Evolutionary conservation across 148 eudicot genomes (phyloP).

Genomic region (Pouteria glomerata): DNA sequence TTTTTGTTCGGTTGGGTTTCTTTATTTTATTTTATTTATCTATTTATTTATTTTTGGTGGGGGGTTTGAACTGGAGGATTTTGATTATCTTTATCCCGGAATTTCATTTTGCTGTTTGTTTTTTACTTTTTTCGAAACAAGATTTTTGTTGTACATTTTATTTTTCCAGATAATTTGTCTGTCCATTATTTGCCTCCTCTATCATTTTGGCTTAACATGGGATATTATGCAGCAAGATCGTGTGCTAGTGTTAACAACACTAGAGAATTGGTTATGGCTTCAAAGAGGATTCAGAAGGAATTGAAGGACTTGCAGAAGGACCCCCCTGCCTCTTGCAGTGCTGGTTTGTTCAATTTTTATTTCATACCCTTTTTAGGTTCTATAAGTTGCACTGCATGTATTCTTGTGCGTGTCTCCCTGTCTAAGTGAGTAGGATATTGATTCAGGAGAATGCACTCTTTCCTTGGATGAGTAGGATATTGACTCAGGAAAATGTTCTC

Average conservation of each 20-base stretch:
- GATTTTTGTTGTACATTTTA: too few relatives aligned
- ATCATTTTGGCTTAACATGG: background rate
- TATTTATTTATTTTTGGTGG: too few relatives aligned
- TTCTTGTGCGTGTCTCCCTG: background rate
- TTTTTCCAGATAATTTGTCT: background rate
- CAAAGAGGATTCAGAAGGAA: constrained; percentile 46
- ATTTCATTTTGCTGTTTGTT: too few relatives aligned
- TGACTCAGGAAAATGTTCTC: too few relatives aligned
- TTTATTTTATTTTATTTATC: too few relatives aligned
- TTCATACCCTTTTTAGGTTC: background rate
- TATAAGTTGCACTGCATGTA: background rate
- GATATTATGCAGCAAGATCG: background rate
- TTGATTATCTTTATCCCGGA: too few relatives aligned
- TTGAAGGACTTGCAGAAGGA: constrained; percentile 46
- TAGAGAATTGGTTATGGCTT: constrained; percentile 25
- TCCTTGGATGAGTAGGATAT: background rate
- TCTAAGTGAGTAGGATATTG: too few relatives aligned
- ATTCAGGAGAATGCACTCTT: background rate
- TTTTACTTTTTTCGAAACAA: too few relatives aligned
- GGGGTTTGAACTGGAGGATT: too few relatives aligned
- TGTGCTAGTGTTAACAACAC: background rate
- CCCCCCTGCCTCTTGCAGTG: constrained; percentile 50
- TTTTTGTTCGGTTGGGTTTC: too few relatives aligned
- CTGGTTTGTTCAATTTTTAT: constrained; percentile 25
- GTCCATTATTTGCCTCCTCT: background rate